These are phyloP conservation scores for Pichia exigua DNA, from an alignment of 805 yeast genomes.

Conservation along the genomic window DNA sequence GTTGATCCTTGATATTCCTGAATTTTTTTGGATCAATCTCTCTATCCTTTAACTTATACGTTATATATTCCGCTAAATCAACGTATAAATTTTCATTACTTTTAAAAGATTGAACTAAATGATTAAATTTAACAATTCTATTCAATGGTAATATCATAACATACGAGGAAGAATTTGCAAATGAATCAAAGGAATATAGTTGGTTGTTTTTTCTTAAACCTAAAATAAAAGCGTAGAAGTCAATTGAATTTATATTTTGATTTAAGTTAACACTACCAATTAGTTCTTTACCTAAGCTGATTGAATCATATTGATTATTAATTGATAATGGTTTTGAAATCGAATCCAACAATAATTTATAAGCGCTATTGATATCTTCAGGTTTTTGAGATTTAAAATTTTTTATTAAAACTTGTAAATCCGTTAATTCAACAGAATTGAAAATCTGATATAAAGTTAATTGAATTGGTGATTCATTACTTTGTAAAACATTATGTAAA, in stretches of 20 bases:
- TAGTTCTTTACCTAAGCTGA: slow-evolving; percentile 21
- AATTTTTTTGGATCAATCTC: background rate
- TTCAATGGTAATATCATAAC: slow-evolving; percentile 37
- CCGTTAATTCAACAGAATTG: slow-evolving; percentile 28
- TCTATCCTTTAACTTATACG: slow-evolving; percentile 6
- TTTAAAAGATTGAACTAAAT: slow-evolving; percentile 24
- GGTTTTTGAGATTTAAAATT: slow-evolving; percentile 17
- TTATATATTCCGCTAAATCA: slow-evolving; percentile 20
- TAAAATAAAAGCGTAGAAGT: slow-evolving; percentile 39
- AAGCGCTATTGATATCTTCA: slow-evolving; percentile 21
- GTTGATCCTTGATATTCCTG: slow-evolving; percentile 17
- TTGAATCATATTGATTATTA: slow-evolving; percentile 24
- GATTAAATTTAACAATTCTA: slow-evolving; percentile 29
- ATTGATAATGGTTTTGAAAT: slow-evolving; percentile 16
- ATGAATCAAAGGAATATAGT: slow-evolving; percentile 25
- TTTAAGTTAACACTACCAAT: slow-evolving; percentile 17
- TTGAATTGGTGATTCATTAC: slow-evolving; percentile 34
- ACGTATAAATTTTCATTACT: slow-evolving; percentile 19
- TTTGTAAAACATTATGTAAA: slow-evolving; percentile 29
- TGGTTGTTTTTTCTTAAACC: slow-evolving; percentile 41
- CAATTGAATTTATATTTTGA: slow-evolving; percentile 18
- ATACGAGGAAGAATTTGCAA: slow-evolving; percentile 28
- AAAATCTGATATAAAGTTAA: slow-evolving; percentile 33
- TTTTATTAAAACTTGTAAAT: slow-evolving; percentile 23
- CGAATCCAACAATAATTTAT: slow-evolving; percentile 16